These are phyloP conservation scores for Eucalyptus virginea DNA, from an alignment of 345 rosid genomes.

Conservation along the genomic window DNA sequence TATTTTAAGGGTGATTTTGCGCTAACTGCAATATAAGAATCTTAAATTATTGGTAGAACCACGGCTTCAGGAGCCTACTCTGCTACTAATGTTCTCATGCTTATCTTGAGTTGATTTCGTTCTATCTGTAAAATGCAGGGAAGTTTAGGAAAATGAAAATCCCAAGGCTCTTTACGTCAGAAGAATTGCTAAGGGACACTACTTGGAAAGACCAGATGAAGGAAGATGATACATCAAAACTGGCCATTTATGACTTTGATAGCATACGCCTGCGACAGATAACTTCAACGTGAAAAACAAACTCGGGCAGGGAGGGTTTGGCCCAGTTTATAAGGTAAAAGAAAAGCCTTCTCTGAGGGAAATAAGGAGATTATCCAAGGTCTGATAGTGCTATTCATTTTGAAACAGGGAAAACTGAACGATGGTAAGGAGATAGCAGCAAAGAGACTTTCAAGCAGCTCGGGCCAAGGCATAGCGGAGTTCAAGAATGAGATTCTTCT, in stretches of 20 bases:
- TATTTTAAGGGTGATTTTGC: neutral
- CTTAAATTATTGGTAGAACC: neutral
- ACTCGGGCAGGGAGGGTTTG: slow-evolving; percentile 2
- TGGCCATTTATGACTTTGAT: neutral
- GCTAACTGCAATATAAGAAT: neutral
- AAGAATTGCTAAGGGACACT: neutral
- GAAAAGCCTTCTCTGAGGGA: neutral
- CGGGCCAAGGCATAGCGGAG: slow-evolving; percentile 53
- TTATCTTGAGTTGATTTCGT: neutral
- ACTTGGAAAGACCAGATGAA: neutral
- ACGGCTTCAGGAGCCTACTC: neutral
- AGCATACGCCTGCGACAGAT: neutral
- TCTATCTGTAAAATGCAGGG: neutral
- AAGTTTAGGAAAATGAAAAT: neutral
- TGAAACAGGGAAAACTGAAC: slow-evolving; percentile 26
- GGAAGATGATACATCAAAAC: neutral
- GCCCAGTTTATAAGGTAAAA: neutral
- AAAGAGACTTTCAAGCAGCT: slow-evolving; percentile 40
- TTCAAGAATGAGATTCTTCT: slow-evolving; percentile 47
- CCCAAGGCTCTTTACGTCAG: neutral
- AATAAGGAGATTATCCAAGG: neutral
- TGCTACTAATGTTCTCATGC: neutral
- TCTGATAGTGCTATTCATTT: neutral
- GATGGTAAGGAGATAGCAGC: slow-evolving; percentile 44
- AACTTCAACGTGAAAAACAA: neutral